A percentile compares a stretch with the other conserved stretches of the same genome.
Conservation (phyloP, 208 protist species). For the Leishmania tarentolae region DNA sequence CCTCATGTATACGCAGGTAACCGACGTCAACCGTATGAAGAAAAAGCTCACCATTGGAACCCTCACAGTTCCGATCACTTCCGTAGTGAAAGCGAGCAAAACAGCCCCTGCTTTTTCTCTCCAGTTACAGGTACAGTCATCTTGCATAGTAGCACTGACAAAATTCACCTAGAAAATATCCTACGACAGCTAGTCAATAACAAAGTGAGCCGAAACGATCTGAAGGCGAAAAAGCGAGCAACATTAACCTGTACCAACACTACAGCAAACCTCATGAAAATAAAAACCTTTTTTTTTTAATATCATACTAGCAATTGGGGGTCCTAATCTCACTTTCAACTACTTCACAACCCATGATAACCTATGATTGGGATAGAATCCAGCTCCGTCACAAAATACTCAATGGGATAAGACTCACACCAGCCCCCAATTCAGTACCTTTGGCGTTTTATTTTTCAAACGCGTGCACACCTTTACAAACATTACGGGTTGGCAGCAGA, state of each 20-base stretch:
- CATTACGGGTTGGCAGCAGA: no score
- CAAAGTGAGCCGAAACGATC: background rate
- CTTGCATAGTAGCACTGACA: background rate
- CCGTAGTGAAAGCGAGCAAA: background rate
- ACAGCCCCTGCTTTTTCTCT: background rate
- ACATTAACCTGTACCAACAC: background rate
- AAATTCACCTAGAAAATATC: background rate
- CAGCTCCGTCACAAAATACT: no score
- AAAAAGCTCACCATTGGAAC: background rate
- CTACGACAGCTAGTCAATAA: background rate
- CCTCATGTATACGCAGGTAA: background rate
- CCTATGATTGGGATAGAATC: no score
- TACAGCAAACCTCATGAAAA: background rate
- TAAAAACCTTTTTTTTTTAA: no score
- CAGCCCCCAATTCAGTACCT: no score
- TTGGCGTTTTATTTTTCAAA: no score
- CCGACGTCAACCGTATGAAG: background rate
- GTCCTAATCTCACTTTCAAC: background rate
- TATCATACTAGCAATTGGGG: background rate
- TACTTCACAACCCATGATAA: background rate
- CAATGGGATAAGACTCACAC: no score
- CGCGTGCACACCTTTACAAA: no score
- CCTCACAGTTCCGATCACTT: background rate
- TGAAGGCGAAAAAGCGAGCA: background rate
- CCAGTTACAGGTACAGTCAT: background rate